phyloP scores from a whole-genome alignment of 345 rosid genomes.

The Cardamine resedifolia region DNA sequence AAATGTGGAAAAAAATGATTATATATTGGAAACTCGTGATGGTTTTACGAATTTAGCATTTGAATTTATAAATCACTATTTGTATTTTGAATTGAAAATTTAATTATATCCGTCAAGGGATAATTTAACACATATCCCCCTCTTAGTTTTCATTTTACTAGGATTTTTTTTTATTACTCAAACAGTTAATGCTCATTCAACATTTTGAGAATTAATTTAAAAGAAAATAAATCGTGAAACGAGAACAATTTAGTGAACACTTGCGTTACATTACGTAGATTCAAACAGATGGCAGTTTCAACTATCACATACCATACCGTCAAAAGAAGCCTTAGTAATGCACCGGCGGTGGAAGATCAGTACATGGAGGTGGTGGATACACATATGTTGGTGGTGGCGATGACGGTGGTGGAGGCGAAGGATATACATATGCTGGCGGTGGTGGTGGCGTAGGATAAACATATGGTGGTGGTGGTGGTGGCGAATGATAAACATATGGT shows the following conservation, averaged over 20 bases:
- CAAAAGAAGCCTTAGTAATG: slow-evolving; percentile 24
- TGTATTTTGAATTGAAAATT: too few relatives aligned
- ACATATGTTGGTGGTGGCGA: background rate
- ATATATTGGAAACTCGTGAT: background rate
- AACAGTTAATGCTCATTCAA: slow-evolving; percentile 18
- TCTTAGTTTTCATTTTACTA: background rate
- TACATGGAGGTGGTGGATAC: slow-evolving; percentile 20
- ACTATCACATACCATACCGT: background rate
- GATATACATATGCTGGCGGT: background rate
- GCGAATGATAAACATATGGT: slow-evolving; percentile 1
- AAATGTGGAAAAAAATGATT: background rate
- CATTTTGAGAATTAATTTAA: background rate
- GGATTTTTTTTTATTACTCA: background rate
- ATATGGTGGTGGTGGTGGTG: slow-evolving; percentile 31
- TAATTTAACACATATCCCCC: background rate
- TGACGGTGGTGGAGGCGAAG: background rate
- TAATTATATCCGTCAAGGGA: background rate
- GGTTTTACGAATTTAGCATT: background rate
- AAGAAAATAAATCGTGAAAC: background rate
- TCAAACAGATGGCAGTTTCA: slow-evolving; percentile 25
- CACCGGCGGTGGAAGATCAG: slow-evolving; percentile 1
- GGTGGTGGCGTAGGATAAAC: slow-evolving; percentile 11
- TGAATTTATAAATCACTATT: background rate
- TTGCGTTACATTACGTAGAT: slow-evolving; percentile 34
- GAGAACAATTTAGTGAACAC: background rate